A percentile compares a stretch with the other conserved stretches of the same genome.
phyloP scores from a whole-genome alignment of 805 yeast genomes.

The Kuraishia cidri region DNA sequence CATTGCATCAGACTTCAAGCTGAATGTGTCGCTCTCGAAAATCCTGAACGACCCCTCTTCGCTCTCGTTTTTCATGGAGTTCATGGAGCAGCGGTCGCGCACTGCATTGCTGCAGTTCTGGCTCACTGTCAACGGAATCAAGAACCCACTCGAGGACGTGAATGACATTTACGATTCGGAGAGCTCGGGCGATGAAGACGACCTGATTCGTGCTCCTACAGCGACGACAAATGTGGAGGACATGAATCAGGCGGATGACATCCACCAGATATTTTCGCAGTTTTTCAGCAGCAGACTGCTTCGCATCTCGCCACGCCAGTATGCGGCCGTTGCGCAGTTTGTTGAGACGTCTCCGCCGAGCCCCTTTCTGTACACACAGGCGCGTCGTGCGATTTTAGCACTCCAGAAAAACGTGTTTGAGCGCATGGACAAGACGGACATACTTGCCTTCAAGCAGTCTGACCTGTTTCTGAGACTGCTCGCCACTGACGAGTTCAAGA shows the following conservation, averaged over 20 bases:
- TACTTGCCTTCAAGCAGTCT: slow-evolving; percentile 53
- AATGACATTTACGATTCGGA: slow-evolving; percentile 14
- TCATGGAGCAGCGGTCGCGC: slow-evolving; percentile 41
- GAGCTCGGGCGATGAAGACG: slow-evolving; percentile 17
- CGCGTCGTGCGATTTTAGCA: slow-evolving; percentile 50
- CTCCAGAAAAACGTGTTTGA: slow-evolving; percentile 47
- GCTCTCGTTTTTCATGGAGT: slow-evolving; percentile 40
- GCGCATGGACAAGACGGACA: slow-evolving; percentile 41
- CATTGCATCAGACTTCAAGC: slow-evolving; percentile 5
- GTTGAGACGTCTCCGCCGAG: slow-evolving; percentile 14
- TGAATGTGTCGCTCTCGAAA: slow-evolving; percentile 26
- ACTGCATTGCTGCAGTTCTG: slow-evolving; percentile 49
- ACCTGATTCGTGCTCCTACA: not conserved
- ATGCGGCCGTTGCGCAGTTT: slow-evolving; percentile 27
- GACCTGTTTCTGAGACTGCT: slow-evolving; percentile 43
- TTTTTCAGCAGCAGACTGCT: slow-evolving; percentile 26
- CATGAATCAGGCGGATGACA: slow-evolving; percentile 41
- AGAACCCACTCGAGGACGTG: slow-evolving; percentile 61
- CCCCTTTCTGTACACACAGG: slow-evolving; percentile 31
- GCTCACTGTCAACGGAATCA: slow-evolving; percentile 56
- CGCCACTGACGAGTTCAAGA: slow-evolving; percentile 24
- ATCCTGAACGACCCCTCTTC: slow-evolving; percentile 39
- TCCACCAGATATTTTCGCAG: slow-evolving; percentile 34
- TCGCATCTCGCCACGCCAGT: slow-evolving; percentile 16
- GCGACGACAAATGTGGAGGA: slow-evolving; percentile 9